Evolutionary conservation across 257 asterid species (phyloP).

Genomic region (Paulownia fortunei): DNA sequence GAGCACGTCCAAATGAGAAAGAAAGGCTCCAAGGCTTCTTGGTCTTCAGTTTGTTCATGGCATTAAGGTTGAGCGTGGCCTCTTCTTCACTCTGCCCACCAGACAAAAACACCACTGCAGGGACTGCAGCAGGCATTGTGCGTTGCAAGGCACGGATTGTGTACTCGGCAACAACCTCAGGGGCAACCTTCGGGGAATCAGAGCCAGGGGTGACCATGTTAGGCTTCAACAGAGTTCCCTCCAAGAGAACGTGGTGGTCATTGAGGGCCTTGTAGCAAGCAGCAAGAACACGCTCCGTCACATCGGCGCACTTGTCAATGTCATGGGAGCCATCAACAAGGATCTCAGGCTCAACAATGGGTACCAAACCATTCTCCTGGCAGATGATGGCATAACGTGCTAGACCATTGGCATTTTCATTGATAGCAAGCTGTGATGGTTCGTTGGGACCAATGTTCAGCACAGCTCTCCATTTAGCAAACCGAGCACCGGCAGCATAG

Average conservation of each 20-base stretch:
- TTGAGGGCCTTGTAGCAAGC: no score
- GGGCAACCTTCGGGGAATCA: slow-evolving; percentile 46
- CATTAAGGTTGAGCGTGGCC: slow-evolving; percentile 37
- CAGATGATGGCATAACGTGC: slow-evolving; percentile 74
- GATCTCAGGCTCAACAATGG: slow-evolving; percentile 44
- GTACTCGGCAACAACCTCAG: slow-evolving; percentile 70
- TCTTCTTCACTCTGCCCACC: slow-evolving; percentile 47
- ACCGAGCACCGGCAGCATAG: slow-evolving; percentile 57
- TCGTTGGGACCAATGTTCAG: slow-evolving; percentile 78
- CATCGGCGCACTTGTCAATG: slow-evolving; percentile 40
- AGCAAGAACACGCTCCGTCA: no score
- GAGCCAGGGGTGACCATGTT: slow-evolving; percentile 61
- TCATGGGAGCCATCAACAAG: slow-evolving; percentile 39
- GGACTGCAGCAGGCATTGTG: slow-evolving; percentile 94
- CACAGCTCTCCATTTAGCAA: slow-evolving; percentile 94
- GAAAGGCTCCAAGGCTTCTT: slow-evolving; percentile 90
- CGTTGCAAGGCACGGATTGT: slow-evolving; percentile 89
- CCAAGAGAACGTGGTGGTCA: no score
- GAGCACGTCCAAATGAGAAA: slow-evolving; percentile 95
- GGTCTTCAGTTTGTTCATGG: slow-evolving; percentile 36
- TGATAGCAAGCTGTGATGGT: slow-evolving; percentile 88
- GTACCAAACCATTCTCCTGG: slow-evolving; percentile 32
- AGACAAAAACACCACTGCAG: slow-evolving; percentile 78
- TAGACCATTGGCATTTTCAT: slow-evolving; percentile 78
- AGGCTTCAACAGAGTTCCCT: no score